Base-by-base conservation (phyloP, 139 green algal species). In the Chlamydomonas sp. region DNA sequence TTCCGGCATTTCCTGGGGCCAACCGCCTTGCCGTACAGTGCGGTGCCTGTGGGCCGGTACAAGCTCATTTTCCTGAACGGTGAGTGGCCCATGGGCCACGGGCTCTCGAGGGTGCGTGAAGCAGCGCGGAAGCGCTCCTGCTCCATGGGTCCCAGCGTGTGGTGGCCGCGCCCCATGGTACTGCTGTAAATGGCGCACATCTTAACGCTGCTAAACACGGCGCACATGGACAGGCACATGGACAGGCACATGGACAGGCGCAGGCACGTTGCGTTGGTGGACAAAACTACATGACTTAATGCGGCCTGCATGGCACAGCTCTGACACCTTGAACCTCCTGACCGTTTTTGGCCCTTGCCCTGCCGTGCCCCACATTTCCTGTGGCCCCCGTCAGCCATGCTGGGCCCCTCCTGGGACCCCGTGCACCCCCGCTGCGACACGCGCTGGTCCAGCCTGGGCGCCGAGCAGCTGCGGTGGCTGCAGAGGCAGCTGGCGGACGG, bases 321-420 rank as follows among this genome's bases (percentile, higher is more conserved):
- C 31, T 49, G 31, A 49, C 31, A 49, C 31, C 31, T 3, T 77
- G 10, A 60, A 5, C 18, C 71, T 6, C 20, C 71, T 77, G 4
- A 12, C 20, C 20, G 17, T 7, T 18, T 10, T 20, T 31, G 73
- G n/a, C n/a, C 73, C 73, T 20, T 20, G 58, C 71, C 71, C 71
- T 77, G 5, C 71, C 20, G 20, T 10, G 8, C 71, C 71, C 20
- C 20, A 18, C 58, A 57, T 18, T 18, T 18, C 3, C 69, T 18
- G 2, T 1, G 6, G 58, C 69, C 2, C 15, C 78, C 9, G 1
- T 0, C 83, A 87, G 83, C 69, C n/a, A 79, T 81, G 73, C 72
- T 87, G 62, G 83, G 83, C 31, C 83, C 83, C 62, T 87, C 83
- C 72, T 87, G 83, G 83, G 83, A 87, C 60, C 73, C 83, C n/a